Evolutionary conservation across 768 basidiomycete genomes (phyloP), one percentile per base, ranked within the genome.

Genomic region (Boletus huronensis): DNA sequence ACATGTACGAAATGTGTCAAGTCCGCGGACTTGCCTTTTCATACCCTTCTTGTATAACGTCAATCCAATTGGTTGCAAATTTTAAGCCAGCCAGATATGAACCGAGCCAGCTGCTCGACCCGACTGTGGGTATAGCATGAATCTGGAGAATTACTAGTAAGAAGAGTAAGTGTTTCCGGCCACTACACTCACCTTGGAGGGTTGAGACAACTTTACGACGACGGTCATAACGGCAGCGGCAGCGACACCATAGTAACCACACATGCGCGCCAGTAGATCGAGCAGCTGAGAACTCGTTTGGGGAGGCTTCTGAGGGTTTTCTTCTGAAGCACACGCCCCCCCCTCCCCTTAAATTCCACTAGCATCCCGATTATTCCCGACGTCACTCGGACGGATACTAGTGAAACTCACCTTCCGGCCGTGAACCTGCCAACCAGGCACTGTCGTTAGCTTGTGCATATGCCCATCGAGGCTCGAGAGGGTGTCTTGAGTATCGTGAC

Each of bases 11-110:
- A 34, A 13, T 26, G 3, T 13, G 13, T 17, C 17, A 21, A 23
- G 42, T 2, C 19, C 5, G n/a, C 0, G 3, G 1, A 51, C 54
- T 11, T 45, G 60, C 75, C 60, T 70, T 67, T 17, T 62, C 49
- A 23, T 70, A 73, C 0, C 74, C 73, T 49, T 72, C 58, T 49
- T 65, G 66, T 9, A 76, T 31, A 3, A 75, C 26, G 6, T 62
- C 50, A 2, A 29, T 28, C 13, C 51, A 64, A 29, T 64, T 59
- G 16, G 21, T 44, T 1, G 62, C 3, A 46, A 48, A 67, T 19
- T 43, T 64, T 5, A 62, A 41, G 10, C 64, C 60, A 3, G 53
- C 60, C 41, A 62, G 51, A 51, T 63, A 72, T 5, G 71, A 72
- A 19, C 66, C 58, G 0, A 73, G 29, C 35, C 66, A 63, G 13